Evolutionary conservation across 2,329 filamentous ascomycete genomes (phyloP).

Genomic region (Cladosporium sp.): DNA sequence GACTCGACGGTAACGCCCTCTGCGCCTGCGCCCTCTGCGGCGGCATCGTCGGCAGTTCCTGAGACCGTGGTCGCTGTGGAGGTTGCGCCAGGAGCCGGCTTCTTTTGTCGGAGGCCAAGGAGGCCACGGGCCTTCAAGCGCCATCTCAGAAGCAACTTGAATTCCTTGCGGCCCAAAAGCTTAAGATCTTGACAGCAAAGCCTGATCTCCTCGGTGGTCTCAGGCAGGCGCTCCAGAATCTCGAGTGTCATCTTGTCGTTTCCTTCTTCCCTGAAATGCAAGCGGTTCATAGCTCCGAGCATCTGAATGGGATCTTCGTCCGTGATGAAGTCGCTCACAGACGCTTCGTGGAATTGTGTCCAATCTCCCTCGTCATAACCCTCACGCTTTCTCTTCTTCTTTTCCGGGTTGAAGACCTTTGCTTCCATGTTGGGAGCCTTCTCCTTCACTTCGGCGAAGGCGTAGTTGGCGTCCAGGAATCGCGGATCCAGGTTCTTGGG

Average conservation of each 20-base stretch:
- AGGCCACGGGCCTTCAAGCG: slow-evolving; percentile 82
- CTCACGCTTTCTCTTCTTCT: slow-evolving; percentile 95
- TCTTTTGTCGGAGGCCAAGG: slow-evolving; percentile 81
- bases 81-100: slow-evolving; percentile 42
- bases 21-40: slow-evolving; percentile 39
- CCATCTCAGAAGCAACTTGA: slow-evolving; percentile 86
- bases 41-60: slow-evolving; percentile 36
- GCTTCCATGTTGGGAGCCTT: slow-evolving; percentile 92
- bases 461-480: slow-evolving; percentile 81
- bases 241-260: slow-evolving; percentile 73
- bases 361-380: slow-evolving; percentile 97
- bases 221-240: slow-evolving; percentile 77
- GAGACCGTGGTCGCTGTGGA: slow-evolving; percentile 22
- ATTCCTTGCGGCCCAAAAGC: slow-evolving; percentile 89
- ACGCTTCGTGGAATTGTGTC: slow-evolving; percentile 82
- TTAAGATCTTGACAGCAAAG: slow-evolving; percentile 78
- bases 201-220: slow-evolving; percentile 80
- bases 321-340: slow-evolving; percentile 90
- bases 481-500: slow-evolving; percentile 90
- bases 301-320: slow-evolving; percentile 91
- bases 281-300: slow-evolving; percentile 76
- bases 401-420: slow-evolving; percentile 95
- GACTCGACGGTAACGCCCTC: slow-evolving; percentile 70
- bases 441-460: slow-evolving; percentile 88
- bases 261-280: slow-evolving; percentile 79